Base-by-base conservation (phyloP, 768 basidiomycete species). In the Collybiopsis confluens region DNA sequence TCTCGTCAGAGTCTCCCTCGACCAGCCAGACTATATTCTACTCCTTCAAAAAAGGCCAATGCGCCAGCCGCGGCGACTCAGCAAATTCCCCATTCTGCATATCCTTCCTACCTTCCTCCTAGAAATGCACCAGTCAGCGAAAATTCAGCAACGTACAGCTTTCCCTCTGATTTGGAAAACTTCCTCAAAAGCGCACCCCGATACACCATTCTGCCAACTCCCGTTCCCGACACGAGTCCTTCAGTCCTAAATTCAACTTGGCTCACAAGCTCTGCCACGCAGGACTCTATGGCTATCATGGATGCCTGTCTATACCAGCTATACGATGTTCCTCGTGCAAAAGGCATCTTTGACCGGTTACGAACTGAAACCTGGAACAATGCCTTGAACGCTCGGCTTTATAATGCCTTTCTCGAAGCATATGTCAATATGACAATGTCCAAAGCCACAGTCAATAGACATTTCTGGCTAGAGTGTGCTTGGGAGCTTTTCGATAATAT, bases 261-360 rank as follows among this genome's bases (percentile, higher is more conserved):
- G 69, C 90, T 83, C 67, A 75, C 79, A 4, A 81, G 89, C 64
- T 81, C 89, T 0, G 65, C 70, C 0, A 82, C 85, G 0, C 80
- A 84, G 62, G 89, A 92, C 65, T 74, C 80, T 52, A 65, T 90
- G 10, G 83, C 88, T 0, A 79, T 95, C 58, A 88, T 95, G 69
- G 85, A 89, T 60, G 90, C 91, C 3, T 95, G 93, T 64, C 69
- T 95, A 11, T 78, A 86, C 65, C 81, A 87, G 57, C 63, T 81
- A 2, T 83, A 86, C 65, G 90, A 93, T 64, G 82, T 93, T 0
- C 74, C 78, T 0, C 86, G 93, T 4, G 92, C 92, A 6, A 82
- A 82, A 58, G 71, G 73, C 35, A 79, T 95, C 21, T 92, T 94
- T 58, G 79, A 82, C 44, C 74, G 77, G 8, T 67, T 94, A 35